Conservation (phyloP, 805 yeast genomes). For the Hemisphaericaspora nanyangensis region DNA sequence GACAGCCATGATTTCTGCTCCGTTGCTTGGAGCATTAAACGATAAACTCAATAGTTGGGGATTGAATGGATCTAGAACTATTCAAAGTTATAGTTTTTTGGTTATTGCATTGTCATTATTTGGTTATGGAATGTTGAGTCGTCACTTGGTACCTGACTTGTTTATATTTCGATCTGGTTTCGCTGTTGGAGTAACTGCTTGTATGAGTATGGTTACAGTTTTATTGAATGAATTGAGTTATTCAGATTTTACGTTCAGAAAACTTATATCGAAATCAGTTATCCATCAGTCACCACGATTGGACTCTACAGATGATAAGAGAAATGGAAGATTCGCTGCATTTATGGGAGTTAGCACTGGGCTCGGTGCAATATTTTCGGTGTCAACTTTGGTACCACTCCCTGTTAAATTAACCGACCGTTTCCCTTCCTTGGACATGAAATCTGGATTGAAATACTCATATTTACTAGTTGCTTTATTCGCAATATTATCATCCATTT, state of each 20-base stretch:
- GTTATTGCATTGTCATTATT: conserved; percentile 44
- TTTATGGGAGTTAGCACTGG: conserved; percentile 62
- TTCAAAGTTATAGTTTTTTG: conserved; percentile 47
- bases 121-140: conserved; percentile 42
- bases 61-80: conserved; percentile 49
- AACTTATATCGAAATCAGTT: conserved; percentile 17
- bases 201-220: conserved; percentile 59
- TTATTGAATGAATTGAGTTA: conserved; percentile 52
- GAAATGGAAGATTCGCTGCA: conserved; percentile 53
- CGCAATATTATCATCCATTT: conserved; percentile 35
- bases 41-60: conserved; percentile 43
- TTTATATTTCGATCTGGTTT: conserved; percentile 49
- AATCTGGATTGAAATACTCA: conserved; percentile 42
- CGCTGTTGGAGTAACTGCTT: conserved; percentile 55
- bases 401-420: conserved; percentile 47
- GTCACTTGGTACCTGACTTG: conserved; percentile 39
- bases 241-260: conserved; percentile 35
- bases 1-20: conserved; percentile 49
- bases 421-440: conserved; percentile 34
- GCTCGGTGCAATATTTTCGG: conserved; percentile 64
- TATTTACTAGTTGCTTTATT: conserved; percentile 46
- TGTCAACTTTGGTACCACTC: conserved; percentile 49
- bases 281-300: not conserved
- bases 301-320: conserved; percentile 15
- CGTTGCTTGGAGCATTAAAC: conserved; percentile 59